Percentiles rank a stretch among this genome's conserved stretches.
phyloP scores from a whole-genome alignment of 1,284 basidiomycete genomes.

The Entoloma clypeatum region DNA sequence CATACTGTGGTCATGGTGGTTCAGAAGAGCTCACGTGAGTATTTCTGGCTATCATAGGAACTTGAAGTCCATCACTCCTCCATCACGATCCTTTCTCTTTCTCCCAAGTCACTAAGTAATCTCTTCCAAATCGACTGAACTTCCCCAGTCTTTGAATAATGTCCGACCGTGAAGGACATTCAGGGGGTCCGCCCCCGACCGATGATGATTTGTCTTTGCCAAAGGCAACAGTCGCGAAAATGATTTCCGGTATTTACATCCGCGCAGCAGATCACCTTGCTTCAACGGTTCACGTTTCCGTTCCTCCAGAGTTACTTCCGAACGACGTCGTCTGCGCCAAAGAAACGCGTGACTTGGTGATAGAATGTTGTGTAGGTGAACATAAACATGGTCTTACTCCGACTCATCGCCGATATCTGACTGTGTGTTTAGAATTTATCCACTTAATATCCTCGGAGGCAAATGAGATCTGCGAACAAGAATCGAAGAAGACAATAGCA shows the following conservation, averaged over 20 bases:
- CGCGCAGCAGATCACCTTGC: slow-evolving; percentile 1
- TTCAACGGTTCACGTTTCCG: slow-evolving; percentile 4
- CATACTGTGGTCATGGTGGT: slow-evolving; percentile 57
- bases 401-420: slow-evolving; percentile 11
- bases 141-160: slow-evolving; percentile 37
- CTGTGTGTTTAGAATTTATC: slow-evolving; percentile 78
- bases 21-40: slow-evolving; percentile 49
- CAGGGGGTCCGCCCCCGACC: slow-evolving; percentile 52
- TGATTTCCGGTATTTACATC: slow-evolving; percentile 78
- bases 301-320: slow-evolving; percentile 78
- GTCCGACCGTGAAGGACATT: slow-evolving; percentile 83
- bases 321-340: slow-evolving; percentile 90
- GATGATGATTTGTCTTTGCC: slow-evolving; percentile 95
- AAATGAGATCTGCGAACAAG: slow-evolving; percentile 97
- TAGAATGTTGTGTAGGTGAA: slow-evolving; percentile 98
- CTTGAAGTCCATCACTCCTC: background rate
- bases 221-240: slow-evolving; percentile 96
- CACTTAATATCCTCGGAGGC: slow-evolving; percentile 96
- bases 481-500: slow-evolving; percentile 99
- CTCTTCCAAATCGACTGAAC: background rate
- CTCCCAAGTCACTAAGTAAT: background rate
- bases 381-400: slow-evolving; percentile 48
- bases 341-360: slow-evolving; percentile 93
- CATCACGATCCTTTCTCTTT: too few relatives aligned
- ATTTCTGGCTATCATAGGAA: slow-evolving; percentile 32